A percentile compares a stretch with the other conserved stretches of the same genome.
These are phyloP conservation scores for Cicer bijugum DNA, from an alignment of 306 rosid genomes.

Conservation along the genomic window DNA sequence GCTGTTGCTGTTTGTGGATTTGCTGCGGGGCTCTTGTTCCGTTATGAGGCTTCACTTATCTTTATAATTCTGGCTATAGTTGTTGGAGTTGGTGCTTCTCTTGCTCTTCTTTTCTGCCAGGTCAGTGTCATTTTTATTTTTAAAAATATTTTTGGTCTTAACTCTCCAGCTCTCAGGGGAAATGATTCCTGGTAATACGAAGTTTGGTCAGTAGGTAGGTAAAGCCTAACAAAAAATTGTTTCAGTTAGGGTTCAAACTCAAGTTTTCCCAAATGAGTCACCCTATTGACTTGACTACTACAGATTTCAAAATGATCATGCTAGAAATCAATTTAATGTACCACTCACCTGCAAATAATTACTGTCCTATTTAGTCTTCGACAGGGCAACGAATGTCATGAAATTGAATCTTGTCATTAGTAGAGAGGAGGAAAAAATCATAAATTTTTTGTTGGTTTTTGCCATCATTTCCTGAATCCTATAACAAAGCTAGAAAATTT, in stretches of 20 bases:
- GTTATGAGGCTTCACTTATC: slow-evolving; percentile 54
- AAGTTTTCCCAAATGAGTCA: too few relatives aligned
- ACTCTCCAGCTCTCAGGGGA: too few relatives aligned
- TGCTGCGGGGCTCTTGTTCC: slow-evolving; percentile 73
- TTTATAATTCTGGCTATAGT: slow-evolving; percentile 54
- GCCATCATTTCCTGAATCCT: slow-evolving; percentile 39
- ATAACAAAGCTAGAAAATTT: slow-evolving; percentile 6
- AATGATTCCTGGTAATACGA: too few relatives aligned
- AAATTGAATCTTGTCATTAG: slow-evolving; percentile 31
- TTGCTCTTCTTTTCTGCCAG: slow-evolving; percentile 74
- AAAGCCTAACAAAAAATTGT: too few relatives aligned
- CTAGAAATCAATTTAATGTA: neutral
- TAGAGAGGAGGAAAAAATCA: neutral
- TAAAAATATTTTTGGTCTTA: neutral
- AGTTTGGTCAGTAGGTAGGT: too few relatives aligned
- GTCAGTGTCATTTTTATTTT: slow-evolving; percentile 51
- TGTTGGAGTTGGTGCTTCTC: slow-evolving; percentile 60
- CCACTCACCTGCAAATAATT: neutral
- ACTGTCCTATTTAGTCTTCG: neutral
- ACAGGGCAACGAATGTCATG: neutral
- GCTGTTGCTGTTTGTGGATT: slow-evolving; percentile 73
- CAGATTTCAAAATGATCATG: neutral
- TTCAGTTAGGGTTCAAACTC: too few relatives aligned
- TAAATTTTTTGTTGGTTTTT: slow-evolving; percentile 14
- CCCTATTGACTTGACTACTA: slow-evolving; percentile 11